A percentile compares a stretch with the other conserved stretches of the same genome.
phyloP scores from a whole-genome alignment of 371 early-diverging fungal species.

The Mortierella sp. region DNA sequence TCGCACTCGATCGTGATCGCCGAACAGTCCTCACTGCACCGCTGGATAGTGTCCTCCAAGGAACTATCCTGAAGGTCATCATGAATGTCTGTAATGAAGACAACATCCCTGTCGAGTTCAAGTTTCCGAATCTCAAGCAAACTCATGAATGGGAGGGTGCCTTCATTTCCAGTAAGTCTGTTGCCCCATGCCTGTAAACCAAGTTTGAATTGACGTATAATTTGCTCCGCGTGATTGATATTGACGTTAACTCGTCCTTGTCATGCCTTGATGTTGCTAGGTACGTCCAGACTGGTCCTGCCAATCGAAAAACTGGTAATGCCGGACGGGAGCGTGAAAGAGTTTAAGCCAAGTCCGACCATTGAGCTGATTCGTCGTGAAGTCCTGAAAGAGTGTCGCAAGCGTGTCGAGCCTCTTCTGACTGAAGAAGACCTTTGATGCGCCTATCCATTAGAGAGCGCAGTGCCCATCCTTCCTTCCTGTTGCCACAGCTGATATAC shows the following conservation, averaged over 20 bases:
- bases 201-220: neutral
- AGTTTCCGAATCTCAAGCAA: constrained; percentile 64
- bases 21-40: constrained; percentile 68
- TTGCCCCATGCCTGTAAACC: neutral
- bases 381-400: constrained; percentile 37
- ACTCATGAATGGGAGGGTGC: constrained; percentile 70
- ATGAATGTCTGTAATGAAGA: constrained; percentile 64
- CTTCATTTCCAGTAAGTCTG: constrained; percentile 68
- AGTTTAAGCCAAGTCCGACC: constrained; percentile 29
- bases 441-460: neutral
- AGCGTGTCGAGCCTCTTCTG: constrained; percentile 28
- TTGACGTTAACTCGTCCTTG: neutral
- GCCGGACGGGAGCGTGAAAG: constrained; percentile 30
- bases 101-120: constrained; percentile 63
- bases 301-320: constrained; percentile 64
- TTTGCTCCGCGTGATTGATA: constrained; percentile 1
- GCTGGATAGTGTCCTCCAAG: constrained; percentile 68
- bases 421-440: neutral
- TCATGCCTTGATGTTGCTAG: constrained; percentile 21
- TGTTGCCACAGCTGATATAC: neutral
- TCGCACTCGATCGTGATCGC: constrained; percentile 57
- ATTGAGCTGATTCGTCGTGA: constrained; percentile 35
- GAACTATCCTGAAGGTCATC: constrained; percentile 65
- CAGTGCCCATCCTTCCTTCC: neutral
- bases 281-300: constrained; percentile 68